Evolutionary conservation across 2,329 filamentous ascomycete species (phyloP).

Genomic region (Fusarium annulatum): DNA sequence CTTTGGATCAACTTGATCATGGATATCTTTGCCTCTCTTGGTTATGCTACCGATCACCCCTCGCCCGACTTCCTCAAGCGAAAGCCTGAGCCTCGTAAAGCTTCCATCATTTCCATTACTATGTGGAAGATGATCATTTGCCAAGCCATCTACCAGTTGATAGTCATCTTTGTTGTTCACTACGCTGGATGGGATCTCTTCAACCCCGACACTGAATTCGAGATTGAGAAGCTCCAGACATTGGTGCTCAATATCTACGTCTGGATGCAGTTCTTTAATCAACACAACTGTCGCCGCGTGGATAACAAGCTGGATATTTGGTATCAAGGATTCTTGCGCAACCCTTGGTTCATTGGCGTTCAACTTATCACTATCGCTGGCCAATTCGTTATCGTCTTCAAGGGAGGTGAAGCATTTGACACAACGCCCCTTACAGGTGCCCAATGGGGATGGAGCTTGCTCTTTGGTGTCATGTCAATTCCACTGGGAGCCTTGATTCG

Average conservation of each 20-base stretch:
- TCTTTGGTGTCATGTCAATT: slow-evolving; percentile 75
- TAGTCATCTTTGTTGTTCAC: slow-evolving; percentile 68
- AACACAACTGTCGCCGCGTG: slow-evolving; percentile 81
- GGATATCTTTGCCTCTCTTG: slow-evolving; percentile 75
- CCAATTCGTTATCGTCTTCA: slow-evolving; percentile 77
- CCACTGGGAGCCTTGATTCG: slow-evolving; percentile 64
- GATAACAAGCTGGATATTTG: slow-evolving; percentile 84
- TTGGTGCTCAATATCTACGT: slow-evolving; percentile 88
- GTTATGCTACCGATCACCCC: slow-evolving; percentile 72
- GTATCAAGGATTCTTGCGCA: slow-evolving; percentile 79
- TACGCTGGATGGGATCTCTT: slow-evolving; percentile 70
- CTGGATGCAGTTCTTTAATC: slow-evolving; percentile 92
- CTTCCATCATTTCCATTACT: slow-evolving; percentile 73
- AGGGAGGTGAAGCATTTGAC: slow-evolving; percentile 75
- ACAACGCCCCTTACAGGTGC: slow-evolving; percentile 69
- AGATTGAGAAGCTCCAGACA: slow-evolving; percentile 61
- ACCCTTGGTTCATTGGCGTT: slow-evolving; percentile 80
- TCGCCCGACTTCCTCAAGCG: slow-evolving; percentile 67
- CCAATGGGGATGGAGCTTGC: slow-evolving; percentile 77
- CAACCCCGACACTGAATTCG: slow-evolving; percentile 56
- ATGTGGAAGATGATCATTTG: slow-evolving; percentile 77
- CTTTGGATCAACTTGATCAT: slow-evolving; percentile 78
- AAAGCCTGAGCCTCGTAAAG: slow-evolving; percentile 68
- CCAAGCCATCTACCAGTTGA: slow-evolving; percentile 69
- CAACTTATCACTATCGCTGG: slow-evolving; percentile 74